Base-by-base conservation (phyloP, 2,329 filamentous ascomycete species). In the Alternaria sp. region DNA sequence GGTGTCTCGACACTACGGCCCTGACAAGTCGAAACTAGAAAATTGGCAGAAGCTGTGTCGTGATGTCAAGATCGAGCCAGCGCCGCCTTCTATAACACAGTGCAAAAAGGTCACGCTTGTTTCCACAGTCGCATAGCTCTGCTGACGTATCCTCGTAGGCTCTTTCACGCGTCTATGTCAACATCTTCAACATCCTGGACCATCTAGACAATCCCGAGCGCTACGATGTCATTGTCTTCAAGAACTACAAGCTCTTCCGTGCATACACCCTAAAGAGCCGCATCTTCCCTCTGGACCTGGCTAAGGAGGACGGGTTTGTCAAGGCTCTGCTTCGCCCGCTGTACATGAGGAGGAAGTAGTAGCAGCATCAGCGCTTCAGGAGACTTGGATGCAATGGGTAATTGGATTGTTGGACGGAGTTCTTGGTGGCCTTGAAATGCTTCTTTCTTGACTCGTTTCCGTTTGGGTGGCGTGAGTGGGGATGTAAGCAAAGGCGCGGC, bases 31-130 rank as follows among this genome's bases (percentile, higher is more conserved):
- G 8, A 70, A 64, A 18, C 58, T 76, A 10, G 60, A 68, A 47
- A 61, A 59, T 6, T 75, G 70, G 68, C 72, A 75, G 44, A 49
- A 69, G 12, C 43, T 76, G 28, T 76, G 74, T 60, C 26, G 43
- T 2, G 64, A 71, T 8, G 64, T 72, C 26, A 44, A 47, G 18
- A 66, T 75, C 7, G 45, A 58, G 0, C 65, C 61, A 21, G 15
- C 61, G 6, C 72, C 71, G 1, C 4, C 4, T 2, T 68, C 72
- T 0, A 71, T 76, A 25, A 71, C 61, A 1, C 43, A 74, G 51
- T 76, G 73, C 64, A 72, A 60, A 51, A 72, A 73, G 69, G 74
- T 41, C 73, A 61, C 21, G 55, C 33, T 12, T 7, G 5, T 15
- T 25, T 12, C 5, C 12, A 26, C 20, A 2, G 6, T 37, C 59